Evolutionary conservation across 768 basidiomycete genomes (phyloP).

Genomic region (Lactifluus volemus): DNA sequence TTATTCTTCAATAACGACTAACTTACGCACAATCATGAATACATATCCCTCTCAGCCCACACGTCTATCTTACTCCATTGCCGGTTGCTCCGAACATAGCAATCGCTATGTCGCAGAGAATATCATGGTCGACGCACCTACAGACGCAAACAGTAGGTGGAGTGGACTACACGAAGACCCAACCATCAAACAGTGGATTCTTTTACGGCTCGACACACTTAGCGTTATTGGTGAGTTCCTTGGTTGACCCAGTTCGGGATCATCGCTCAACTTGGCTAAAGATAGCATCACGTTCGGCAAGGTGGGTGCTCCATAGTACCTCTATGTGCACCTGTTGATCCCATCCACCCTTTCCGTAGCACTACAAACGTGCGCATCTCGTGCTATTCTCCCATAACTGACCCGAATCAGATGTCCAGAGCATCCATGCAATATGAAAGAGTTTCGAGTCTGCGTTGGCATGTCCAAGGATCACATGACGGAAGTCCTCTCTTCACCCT

Average conservation of each 20-base stretch:
- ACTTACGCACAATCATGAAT: background rate
- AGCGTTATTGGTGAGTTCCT: slow-evolving; percentile 56
- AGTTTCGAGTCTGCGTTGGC: slow-evolving; percentile 67
- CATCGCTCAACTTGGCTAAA: slow-evolving; percentile 22
- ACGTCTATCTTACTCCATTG: slow-evolving; percentile 29
- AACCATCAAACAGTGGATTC: slow-evolving; percentile 59
- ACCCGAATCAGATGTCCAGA: slow-evolving; percentile 33
- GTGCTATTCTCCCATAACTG: background rate
- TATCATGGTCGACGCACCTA: slow-evolving; percentile 54
- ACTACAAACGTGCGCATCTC: slow-evolving; percentile 26
- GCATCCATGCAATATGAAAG: slow-evolving; percentile 81
- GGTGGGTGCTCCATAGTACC: slow-evolving; percentile 32
- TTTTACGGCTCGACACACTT: slow-evolving; percentile 51
- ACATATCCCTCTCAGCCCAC: background rate
- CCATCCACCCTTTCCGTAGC: slow-evolving; percentile 21
- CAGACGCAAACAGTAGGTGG: slow-evolving; percentile 66
- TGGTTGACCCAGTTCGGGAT: background rate
- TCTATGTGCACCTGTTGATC: background rate
- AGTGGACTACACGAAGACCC: slow-evolving; percentile 54
- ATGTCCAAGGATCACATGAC: slow-evolving; percentile 55
- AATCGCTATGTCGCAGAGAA: slow-evolving; percentile 62
- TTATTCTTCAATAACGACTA: background rate
- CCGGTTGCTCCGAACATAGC: slow-evolving; percentile 60
- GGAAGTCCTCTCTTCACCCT: slow-evolving; percentile 53
- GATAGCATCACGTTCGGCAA: slow-evolving; percentile 77